These are phyloP conservation scores for Brachypodium distachyon DNA, from an alignment of 202 grass and related monocot species.

Conservation along the genomic window DNA sequence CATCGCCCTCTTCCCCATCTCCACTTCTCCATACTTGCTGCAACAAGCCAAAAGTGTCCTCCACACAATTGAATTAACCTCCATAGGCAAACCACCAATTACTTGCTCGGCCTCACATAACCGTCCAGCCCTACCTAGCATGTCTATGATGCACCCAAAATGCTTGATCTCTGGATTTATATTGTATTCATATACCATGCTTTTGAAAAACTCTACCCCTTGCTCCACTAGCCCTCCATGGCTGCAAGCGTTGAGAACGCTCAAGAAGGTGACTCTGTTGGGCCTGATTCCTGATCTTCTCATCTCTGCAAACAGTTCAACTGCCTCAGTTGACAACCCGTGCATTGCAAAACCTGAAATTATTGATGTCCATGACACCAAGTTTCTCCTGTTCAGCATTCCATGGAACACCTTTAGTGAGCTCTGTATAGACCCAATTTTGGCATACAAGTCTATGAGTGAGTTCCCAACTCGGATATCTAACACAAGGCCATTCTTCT, in stretches of 20 bases:
- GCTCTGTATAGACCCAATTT: constrained; percentile 43
- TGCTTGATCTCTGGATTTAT: constrained; percentile 63
- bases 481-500: constrained; percentile 28
- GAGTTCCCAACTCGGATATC: constrained; percentile 52
- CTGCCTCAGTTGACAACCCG: constrained; percentile 39
- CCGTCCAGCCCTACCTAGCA: constrained; percentile 62
- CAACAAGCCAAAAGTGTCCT: constrained; percentile 62
- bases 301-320: constrained; percentile 52
- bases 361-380: constrained; percentile 79
- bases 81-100: constrained; percentile 44
- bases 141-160: constrained; percentile 73
- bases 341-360: constrained; percentile 55
- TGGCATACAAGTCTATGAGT: constrained; percentile 64
- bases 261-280: constrained; percentile 59
- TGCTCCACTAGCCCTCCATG: constrained; percentile 71
- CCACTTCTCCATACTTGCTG: constrained; percentile 66
- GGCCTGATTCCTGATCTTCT: constrained; percentile 26
- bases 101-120: constrained; percentile 54
- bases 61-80: constrained; percentile 58
- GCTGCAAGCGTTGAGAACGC: constrained; percentile 56
- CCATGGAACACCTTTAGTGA: constrained; percentile 40
- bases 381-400: constrained; percentile 39
- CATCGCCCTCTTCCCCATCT: constrained; percentile 61
- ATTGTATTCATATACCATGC: constrained; percentile 56
- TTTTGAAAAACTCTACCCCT: constrained; percentile 52